phyloP scores from a whole-genome alignment of 176 grass and related monocot genomes.

The Elaeis guineensis region DNA sequence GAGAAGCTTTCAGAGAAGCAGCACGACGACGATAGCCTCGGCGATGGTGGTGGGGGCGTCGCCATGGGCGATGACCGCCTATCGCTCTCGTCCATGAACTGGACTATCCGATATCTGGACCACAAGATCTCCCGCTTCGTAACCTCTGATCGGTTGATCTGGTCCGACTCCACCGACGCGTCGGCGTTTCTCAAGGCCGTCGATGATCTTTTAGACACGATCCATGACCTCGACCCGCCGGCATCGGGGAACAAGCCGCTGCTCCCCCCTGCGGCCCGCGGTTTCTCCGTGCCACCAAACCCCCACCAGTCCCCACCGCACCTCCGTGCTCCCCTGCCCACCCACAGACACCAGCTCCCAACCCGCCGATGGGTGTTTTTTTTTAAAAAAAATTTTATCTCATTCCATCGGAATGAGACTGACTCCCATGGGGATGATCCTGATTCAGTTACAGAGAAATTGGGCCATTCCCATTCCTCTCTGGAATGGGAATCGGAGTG shows the following conservation, averaged over 20 bases:
- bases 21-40: conserved; percentile 19
- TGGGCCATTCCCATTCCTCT: too few species aligned
- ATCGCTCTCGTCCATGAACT: conserved; percentile 57
- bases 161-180: conserved; percentile 56
- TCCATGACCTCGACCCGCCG: conserved; percentile 66
- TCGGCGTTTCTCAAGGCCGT: conserved; percentile 82
- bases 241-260: conserved; percentile 43
- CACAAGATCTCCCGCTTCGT: conserved; percentile 95
- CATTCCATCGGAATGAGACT: too few species aligned
- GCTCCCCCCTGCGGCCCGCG: too few species aligned
- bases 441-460: too few species aligned
- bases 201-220: conserved; percentile 76
- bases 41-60: conserved; percentile 11
- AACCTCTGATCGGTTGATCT: conserved; percentile 58
- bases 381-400: too few species aligned
- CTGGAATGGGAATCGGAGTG: too few species aligned
- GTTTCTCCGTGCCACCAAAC: too few species aligned
- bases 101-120: conserved; percentile 83
- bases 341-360: too few species aligned
- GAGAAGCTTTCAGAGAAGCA: conserved; percentile 69
- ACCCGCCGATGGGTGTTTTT: too few species aligned
- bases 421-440: too few species aligned
- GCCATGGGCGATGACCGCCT: conserved; percentile 4
- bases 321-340: too few species aligned
- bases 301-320: too few species aligned